Percentiles rank a stretch among this genome's conserved stretches.
Conservation (phyloP, 2,329 filamentous ascomycete genomes). For the Fusarium vanettenii region DNA sequence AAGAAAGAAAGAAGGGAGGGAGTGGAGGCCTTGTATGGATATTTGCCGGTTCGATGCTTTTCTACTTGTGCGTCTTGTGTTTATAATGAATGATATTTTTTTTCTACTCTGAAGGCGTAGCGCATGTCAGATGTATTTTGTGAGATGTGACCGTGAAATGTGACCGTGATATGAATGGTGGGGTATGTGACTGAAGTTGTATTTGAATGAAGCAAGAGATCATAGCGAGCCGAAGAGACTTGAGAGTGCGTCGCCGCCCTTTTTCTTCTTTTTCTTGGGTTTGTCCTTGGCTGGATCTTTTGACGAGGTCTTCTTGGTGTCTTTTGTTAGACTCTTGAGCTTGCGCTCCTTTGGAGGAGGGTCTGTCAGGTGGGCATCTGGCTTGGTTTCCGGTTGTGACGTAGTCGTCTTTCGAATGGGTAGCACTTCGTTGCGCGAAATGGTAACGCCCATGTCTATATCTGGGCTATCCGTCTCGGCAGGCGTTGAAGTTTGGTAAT, state of each 20-base stretch:
- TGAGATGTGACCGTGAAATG: background rate
- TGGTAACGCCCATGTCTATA: constrained; percentile 44
- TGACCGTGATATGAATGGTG: background rate
- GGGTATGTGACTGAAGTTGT: background rate
- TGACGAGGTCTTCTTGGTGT: constrained; percentile 43
- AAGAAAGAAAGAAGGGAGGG: constrained; percentile 4
- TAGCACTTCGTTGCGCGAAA: constrained; percentile 43
- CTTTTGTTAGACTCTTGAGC: constrained; percentile 5
- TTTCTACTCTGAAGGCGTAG: constrained; percentile 19
- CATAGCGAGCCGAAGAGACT: constrained; percentile 74
- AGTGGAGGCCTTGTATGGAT: constrained; percentile 35
- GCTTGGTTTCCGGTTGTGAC: background rate
- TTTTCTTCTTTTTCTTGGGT: constrained; percentile 67
- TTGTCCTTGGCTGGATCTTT: constrained; percentile 52
- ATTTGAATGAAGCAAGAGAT: background rate
- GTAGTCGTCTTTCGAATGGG: constrained; percentile 5
- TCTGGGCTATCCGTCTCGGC: background rate
- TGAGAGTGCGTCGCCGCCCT: constrained; percentile 75
- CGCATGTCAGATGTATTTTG: background rate
- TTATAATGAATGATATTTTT: constrained; percentile 44
- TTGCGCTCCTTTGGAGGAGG: constrained; percentile 2
- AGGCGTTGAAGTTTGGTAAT: background rate
- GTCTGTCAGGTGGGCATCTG: constrained; percentile 3
- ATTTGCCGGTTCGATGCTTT: constrained; percentile 36
- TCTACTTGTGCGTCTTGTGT: constrained; percentile 37